Evolutionary conservation across 192 early-diverging fungal genomes (phyloP), one percentile per base, ranked within the genome.

Genomic region (Coemansia sp.): DNA sequence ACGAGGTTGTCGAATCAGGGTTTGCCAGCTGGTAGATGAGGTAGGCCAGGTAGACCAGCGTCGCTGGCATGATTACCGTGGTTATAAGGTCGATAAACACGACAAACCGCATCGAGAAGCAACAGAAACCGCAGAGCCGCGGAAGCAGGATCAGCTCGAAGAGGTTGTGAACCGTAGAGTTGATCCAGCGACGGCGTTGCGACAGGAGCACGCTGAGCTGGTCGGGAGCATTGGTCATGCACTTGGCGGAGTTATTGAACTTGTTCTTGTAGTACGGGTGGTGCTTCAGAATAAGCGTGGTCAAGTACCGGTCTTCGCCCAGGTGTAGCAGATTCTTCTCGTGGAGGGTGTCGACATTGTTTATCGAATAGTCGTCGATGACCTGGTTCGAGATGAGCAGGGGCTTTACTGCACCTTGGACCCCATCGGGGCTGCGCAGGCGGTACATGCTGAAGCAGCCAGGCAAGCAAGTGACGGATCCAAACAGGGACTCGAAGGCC

Each of bases 371-470:
- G 45, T 97, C 96, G 9, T 87, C 82, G 62, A 99, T 92, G 29
- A 99, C 85, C 60, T 86, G 82, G 63, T 94, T 92, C 15, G 91
- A 83, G 50, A 95, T 90, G 36, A 99, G 83, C 33, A 99, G 80
- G 19, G 97, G 97, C 31, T 90, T 85, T 66, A 93, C 86, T 61
- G 92, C 57, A 6, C 75, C 70, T 13, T 29, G 33, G n/a, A 28
- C 87, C 62, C 67, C 70, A 36, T 88, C 87, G 11, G 94, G 85
- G 10, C 94, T 90, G 52, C 92, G 91, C 30, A 99, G 84, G 52
- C 97, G 91, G 74, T 99, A 99, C 97, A 99, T 97, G 67, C 88
- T 91, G 89, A 99, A 99, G 87, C 97, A 98, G 50, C 96, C 96
- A 20, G 96, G 96, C 61, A 99, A 81, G 85, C 97, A 99, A 9